A percentile compares a stretch with the other conserved stretches of the same genome.
These are phyloP conservation scores for Spergularia marina DNA, from an alignment of 148 eudicot genomes.

Conservation along the genomic window DNA sequence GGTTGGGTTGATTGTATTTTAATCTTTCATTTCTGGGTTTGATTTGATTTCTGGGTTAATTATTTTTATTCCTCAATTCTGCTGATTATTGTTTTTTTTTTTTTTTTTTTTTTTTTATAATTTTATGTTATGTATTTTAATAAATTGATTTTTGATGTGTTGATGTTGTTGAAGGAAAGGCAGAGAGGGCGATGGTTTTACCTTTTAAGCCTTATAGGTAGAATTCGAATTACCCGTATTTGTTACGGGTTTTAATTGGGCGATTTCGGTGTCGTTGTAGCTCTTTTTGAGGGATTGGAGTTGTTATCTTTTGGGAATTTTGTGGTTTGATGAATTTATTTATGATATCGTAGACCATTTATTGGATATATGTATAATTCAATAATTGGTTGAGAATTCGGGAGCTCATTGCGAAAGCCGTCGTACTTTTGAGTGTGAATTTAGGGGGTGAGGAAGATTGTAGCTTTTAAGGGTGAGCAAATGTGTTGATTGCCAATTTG, in stretches of 20 bases:
- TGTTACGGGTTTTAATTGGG: not conserved
- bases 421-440: not conserved
- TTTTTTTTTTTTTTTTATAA: not conserved
- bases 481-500: not conserved
- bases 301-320: not conserved
- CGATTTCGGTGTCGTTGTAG: not conserved
- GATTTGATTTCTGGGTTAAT: conserved; percentile 16
- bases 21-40: not conserved
- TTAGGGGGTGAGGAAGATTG: no score
- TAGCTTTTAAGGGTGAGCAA: not conserved
- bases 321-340: not conserved
- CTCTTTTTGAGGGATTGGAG: not conserved
- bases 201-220: not conserved
- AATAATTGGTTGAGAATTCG: not conserved
- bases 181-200: no score
- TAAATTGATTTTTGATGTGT: no score
- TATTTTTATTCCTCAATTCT: not conserved
- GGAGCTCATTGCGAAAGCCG: not conserved
- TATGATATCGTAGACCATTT: not conserved
- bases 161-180: no score
- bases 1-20: not conserved
- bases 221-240: not conserved
- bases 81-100: not conserved
- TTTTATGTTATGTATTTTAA: no score
- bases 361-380: not conserved